phyloP scores from a whole-genome alignment of 352 stramenopile genomes.

The Phytophthora podocarpi region DNA sequence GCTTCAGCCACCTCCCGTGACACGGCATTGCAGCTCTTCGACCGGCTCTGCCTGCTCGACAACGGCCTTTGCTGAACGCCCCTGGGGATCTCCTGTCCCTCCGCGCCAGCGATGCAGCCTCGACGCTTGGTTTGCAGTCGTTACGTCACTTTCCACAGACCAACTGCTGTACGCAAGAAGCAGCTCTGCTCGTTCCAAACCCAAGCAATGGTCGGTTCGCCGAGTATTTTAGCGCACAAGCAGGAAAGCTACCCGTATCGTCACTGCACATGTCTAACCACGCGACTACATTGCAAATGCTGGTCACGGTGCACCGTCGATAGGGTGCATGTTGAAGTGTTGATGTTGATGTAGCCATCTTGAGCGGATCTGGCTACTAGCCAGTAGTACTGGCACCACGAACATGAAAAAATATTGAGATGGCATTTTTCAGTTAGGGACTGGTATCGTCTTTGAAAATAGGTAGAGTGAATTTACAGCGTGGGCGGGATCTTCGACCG shows the following conservation, averaged over 20 bases:
- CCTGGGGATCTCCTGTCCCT: conserved; percentile 1
- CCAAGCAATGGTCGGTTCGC: too few species aligned
- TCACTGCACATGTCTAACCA: too few species aligned
- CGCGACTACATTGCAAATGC: too few species aligned
- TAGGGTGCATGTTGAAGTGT: too few species aligned
- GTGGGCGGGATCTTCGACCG: conserved; percentile 49
- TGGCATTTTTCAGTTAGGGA: conserved; percentile 15
- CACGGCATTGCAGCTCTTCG: conserved; percentile 18
- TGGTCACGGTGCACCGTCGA: too few species aligned
- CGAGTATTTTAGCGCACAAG: too few species aligned
- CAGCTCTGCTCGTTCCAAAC: conserved; percentile 18
- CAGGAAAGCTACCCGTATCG: too few species aligned
- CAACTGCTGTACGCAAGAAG: conserved; percentile 26
- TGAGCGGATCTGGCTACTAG: conserved; percentile 5
- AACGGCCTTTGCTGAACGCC: conserved; percentile 38
- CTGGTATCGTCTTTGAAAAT: not conserved
- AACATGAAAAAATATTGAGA: conserved; percentile 23
- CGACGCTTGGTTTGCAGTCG: conserved; percentile 32
- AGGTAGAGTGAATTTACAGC: conserved; percentile 28
- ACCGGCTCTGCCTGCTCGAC: conserved; percentile 19
- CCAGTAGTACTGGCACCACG: conserved; percentile 5
- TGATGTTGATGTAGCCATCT: conserved; percentile 5
- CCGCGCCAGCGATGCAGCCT: conserved; percentile 9
- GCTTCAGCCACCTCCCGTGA: conserved; percentile 10
- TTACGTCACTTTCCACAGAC: conserved; percentile 23